These are phyloP conservation scores for Exophiala calicioides DNA, from an alignment of 2,329 filamentous ascomycete genomes.

Conservation along the genomic window DNA sequence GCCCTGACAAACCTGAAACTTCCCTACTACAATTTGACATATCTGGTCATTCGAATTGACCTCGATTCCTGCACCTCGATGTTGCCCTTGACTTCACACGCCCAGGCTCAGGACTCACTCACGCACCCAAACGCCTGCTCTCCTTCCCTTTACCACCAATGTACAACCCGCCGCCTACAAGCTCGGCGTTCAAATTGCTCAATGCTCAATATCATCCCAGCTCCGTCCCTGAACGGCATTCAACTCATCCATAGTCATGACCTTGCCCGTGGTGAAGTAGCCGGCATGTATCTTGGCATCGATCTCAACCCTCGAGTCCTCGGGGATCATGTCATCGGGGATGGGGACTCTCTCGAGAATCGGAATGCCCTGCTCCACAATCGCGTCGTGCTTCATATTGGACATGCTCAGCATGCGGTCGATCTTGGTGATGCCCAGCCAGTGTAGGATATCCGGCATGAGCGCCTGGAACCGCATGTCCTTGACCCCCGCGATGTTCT, in stretches of 20 bases:
- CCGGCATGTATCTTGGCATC: conserved; percentile 97
- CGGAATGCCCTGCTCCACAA: conserved; percentile 58
- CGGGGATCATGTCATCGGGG: conserved; percentile 89
- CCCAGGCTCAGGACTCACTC: conserved; percentile 1
- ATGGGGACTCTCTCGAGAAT: conserved; percentile 90
- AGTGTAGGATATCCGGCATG: conserved; percentile 97
- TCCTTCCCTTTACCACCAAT: background rate
- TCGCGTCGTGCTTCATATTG: conserved; percentile 64
- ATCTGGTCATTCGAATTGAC: no score
- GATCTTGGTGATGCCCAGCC: conserved; percentile 98
- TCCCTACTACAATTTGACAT: no score
- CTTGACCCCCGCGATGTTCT: conserved; percentile 96
- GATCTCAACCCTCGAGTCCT: conserved; percentile 92
- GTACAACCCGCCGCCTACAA: no score
- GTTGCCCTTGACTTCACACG: no score
- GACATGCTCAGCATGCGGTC: conserved; percentile 99
- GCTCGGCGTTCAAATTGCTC: no score
- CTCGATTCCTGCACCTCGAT: no score
- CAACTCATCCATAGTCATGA: conserved; percentile 84
- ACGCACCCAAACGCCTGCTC: background rate
- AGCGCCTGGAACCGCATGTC: conserved; percentile 96
- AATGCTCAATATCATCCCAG: conserved; percentile 50
- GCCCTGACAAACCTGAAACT: no score
- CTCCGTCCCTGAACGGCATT: conserved; percentile 82
- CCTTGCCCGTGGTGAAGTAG: conserved; percentile 82